Conservation (phyloP, 257 asterid genomes). For the Jacaranda mimosifolia region DNA sequence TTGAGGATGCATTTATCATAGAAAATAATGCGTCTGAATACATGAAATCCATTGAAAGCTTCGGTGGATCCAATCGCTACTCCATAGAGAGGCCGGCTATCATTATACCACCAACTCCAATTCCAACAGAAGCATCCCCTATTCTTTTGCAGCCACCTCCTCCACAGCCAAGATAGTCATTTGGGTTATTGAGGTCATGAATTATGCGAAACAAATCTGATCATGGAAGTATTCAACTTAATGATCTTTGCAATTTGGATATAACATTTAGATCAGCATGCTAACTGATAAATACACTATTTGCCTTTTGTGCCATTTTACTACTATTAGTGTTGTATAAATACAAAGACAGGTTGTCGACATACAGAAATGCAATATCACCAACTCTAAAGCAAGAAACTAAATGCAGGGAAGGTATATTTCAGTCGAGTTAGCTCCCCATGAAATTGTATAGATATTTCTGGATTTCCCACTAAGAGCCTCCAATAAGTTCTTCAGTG, state of each 20-base stretch:
- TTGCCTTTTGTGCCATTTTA: conserved; percentile 21
- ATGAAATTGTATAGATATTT: background rate
- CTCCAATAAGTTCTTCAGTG: background rate
- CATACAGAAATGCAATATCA: conserved; percentile 7
- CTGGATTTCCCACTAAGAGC: background rate
- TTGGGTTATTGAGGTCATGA: conserved; percentile 16
- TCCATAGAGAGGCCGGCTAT: conserved; percentile 69
- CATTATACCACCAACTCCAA: conserved; percentile 62
- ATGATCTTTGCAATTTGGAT: conserved; percentile 21
- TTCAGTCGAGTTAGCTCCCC: background rate
- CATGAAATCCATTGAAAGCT: conserved; percentile 57
- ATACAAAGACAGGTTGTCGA: conserved; percentile 18
- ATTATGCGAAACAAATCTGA: conserved; percentile 3
- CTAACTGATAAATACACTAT: conserved; percentile 2
- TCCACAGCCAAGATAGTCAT: conserved; percentile 69
- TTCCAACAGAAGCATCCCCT: conserved; percentile 55
- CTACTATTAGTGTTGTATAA: conserved; percentile 28
- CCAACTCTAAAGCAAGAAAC: background rate
- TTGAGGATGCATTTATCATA: conserved; percentile 79
- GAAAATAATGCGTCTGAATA: conserved; percentile 57
- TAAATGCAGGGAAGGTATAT: background rate
- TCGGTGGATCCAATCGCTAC: conserved; percentile 83
- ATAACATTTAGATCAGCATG: conserved; percentile 22
- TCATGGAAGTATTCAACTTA: conserved; percentile 22
- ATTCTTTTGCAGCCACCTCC: conserved; percentile 60